Evolutionary conservation across 2,329 filamentous ascomycete species (phyloP), one percentile per base, ranked within the genome.

Genomic region (Aspergillus sp.): DNA sequence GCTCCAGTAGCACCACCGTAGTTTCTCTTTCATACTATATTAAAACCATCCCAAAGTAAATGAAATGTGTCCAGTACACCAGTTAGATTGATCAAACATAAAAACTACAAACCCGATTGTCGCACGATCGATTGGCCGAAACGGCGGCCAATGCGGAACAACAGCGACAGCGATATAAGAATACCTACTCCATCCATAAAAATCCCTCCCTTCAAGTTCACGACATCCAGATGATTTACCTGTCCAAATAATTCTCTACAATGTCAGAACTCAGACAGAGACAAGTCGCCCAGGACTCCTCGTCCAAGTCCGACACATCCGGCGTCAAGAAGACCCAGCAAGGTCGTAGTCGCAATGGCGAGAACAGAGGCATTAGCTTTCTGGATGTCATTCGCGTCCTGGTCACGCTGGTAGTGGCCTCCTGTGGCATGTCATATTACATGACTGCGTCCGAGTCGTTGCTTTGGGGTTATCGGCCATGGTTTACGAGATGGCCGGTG

Each of bases 401-500:
- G 37, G 76, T 76, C 29, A 87, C 87, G 43, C 65, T 90, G 10
- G 52, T 85, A 30, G 54, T 88, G 35, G 78, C 83, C 37, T 86
- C 81, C 26, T 80, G 76, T 57, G 82, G 78, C 12, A 72, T 90
- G 43, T 90, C 86, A 68, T 91, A 90, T 67, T 79, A 90, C 51
- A 75, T 87, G 54, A 89, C 85, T 36, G 75, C 77, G 49, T 85
- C 85, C 48, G 79, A 88, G 60, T 83, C 79, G 46, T 74, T 83
- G 51, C 75, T 82, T 45, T 93, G 86, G 85, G 82, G 75, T 52
- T 84, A 72, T 71, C 74, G 68, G 68, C 86, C 68, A 57, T 83
- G 70, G 82, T 85, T 72, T 58, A 84, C 69, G 61, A 75, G 62
- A 33, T 75, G 58, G 66, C 78, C 56, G 71, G 75, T 69, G 58